Evolutionary conservation across 2,329 filamentous ascomycete species (phyloP), one percentile per base, ranked within the genome.

Genomic region (Ophiostoma pallidulum): DNA sequence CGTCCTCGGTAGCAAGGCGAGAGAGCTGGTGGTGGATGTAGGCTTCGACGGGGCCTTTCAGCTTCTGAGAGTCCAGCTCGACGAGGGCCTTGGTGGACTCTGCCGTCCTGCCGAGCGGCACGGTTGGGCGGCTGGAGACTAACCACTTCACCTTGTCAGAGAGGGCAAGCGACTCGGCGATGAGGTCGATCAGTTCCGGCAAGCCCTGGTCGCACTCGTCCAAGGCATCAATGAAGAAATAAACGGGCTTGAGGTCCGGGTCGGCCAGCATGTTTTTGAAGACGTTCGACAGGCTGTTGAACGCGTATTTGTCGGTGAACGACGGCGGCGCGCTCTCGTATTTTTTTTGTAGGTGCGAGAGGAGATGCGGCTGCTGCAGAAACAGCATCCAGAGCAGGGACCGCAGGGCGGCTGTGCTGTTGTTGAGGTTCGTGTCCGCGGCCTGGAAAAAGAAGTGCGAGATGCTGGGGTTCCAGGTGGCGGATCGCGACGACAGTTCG

Each of bases 351-450:
- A 56, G 31, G 37, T 57, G 52, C n/a, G 45, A 51, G 8, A 54
- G 49, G 18, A 57, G 52, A 32, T 31, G 24, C 20, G 52, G 53
- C 41, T 55, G 52, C 47, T 57, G 52, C 26, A 52, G 28, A 51
- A 55, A 46, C 8, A 56, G 51, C 41, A 56, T 44, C 54, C 53
- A 56, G 18, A 54, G 49, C 44, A 55, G 37, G 36, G 54, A 52
- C 26, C 53, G 37, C 22, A 56, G 49, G 41, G 49, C 41, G 32
- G 53, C 53, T 10, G 51, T 53, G 9, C 47, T 51, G 41, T 39
- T 54, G 47, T 55, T 52, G 42, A 56, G 22, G 20, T 36, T 28
- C n/a, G 32, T 26, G 31, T 54, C 42, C 26, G 49, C 54, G 41
- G 48, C 49, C 42, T 56, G 50, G 13, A 52, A 55, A 45, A 56